Base-by-base conservation (phyloP, 495 filamentous ascomycete species). In the Bathelium albidoporum region DNA sequence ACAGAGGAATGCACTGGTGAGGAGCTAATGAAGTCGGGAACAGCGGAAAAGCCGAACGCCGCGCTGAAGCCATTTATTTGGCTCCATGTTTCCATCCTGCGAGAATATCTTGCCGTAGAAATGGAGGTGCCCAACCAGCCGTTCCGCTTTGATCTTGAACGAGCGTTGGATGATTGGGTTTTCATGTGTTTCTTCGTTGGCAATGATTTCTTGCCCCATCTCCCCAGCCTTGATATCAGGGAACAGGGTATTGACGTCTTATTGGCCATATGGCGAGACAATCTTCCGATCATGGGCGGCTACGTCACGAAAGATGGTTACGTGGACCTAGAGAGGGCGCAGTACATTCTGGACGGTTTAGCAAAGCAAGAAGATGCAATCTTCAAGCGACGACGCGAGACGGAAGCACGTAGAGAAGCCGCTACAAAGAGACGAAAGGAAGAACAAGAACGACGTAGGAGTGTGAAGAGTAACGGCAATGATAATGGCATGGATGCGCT, bases 121-220 rank as follows among this genome's bases (percentile, higher is more conserved):
- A 83, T 99, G 62, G 80, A 88, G 68, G 85, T 96, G 32, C 88
- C 89, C 45, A 80, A 82, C 34, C 89, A 90, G 59, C 85, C 86
- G 53, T 90, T 91, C 66, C 85, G 84, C 67, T 90, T 89, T 70
- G 90, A 99, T 73, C 79, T 97, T 32, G 94, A 99, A 72, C 83
- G 94, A 67, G 94, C 95, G n/a, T 80, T 99, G 61, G 94, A 99
- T 78, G 94, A 99, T 74, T 97, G 95, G 94, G 90, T 99, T 18
- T 99, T 99, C 75, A 96, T 99, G 93, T 99, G 94, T 79, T 99
- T 95, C 77, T 99, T 99, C 73, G 94, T 99, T 64, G 94, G 94
- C 68, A 99, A 99, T 73, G 95, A 99, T 79, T 99, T 99, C 77
- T 79, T 99, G 68, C 94, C 94, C 53, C 94, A 99, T 79, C 77